Conservation (phyloP, 495 filamentous ascomycete genomes). For the Trichocladium uniseriatum region DNA sequence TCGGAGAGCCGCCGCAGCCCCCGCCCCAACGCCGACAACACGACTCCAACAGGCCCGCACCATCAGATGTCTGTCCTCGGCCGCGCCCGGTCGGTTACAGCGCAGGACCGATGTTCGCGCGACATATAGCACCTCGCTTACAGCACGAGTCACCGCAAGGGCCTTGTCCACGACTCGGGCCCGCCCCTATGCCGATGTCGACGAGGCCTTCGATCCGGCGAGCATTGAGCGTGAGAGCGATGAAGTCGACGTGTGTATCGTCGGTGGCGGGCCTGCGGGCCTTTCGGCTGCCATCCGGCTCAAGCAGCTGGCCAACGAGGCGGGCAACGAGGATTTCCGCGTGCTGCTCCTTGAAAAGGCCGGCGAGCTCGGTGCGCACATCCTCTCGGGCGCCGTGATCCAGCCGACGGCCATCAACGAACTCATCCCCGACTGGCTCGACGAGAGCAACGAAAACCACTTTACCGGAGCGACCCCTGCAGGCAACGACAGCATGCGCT, state of each 20-base stretch:
- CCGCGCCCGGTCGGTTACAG: constrained; percentile 4
- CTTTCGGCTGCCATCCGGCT: constrained; percentile 87
- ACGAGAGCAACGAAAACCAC: constrained; percentile 71
- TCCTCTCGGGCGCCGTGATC: constrained; percentile 91
- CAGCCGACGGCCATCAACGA: constrained; percentile 84
- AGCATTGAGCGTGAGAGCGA: constrained; percentile 78
- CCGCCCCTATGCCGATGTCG: constrained; percentile 41
- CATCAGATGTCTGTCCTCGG: constrained; percentile 16
- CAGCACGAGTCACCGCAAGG: constrained; percentile 4
- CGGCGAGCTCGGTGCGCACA: constrained; percentile 89
- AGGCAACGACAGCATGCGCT: constrained; percentile 79
- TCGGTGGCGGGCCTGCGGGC: constrained; percentile 90
- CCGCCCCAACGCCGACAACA: constrained; percentile 5
- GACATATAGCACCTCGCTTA: background rate
- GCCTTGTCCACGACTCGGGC: constrained; percentile 30
- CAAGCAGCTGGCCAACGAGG: constrained; percentile 90
- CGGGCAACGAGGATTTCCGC: constrained; percentile 92
- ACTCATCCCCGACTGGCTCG: constrained; percentile 87
- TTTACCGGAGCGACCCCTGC: constrained; percentile 81
- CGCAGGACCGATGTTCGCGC: background rate
- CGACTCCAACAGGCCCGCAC: constrained; percentile 6
- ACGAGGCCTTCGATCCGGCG: constrained; percentile 62
- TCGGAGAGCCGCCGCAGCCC: constrained; percentile 16
- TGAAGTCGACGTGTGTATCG: constrained; percentile 91
- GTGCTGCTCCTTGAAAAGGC: constrained; percentile 93